Evolutionary conservation across 2,329 filamentous ascomycete genomes (phyloP), one percentile per base, ranked within the genome.

Genomic region (Aspergillus fumigatiaffinis): DNA sequence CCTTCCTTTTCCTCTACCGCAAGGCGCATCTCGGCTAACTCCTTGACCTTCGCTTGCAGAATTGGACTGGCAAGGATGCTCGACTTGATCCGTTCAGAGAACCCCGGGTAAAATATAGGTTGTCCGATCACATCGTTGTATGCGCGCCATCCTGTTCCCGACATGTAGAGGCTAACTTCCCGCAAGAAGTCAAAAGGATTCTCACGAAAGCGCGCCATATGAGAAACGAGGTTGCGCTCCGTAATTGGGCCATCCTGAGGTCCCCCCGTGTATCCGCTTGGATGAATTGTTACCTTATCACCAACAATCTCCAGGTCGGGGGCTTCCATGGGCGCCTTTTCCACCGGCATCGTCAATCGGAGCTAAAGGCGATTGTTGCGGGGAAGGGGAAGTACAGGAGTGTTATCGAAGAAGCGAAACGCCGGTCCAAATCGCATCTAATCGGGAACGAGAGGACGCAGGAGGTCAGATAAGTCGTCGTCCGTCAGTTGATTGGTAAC

Each of bases 111-210:
- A 78, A 93, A 97, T 62, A 97, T 88, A 9, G 92, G 91, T 72
- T 96, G 92, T 23, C 94, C 94, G 66, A 97, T 88, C 61, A 92
- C 84, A 60, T 89, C 80, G 70, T 97, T 91, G 78, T 99, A 99
- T 59, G 90, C 91, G 60, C 94, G 90, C 94, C 94, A 99, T 72
- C 92, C 93, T 52, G 90, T 89, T 54, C 94, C 94, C 12, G 91
- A 93, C 62, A 97, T 89, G 76, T 97, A 92, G 35, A 96, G 82
- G 50, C 90, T 94, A 35, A 99, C 88, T 79, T 99, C 94, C 64
- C 92, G 91, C 29, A 97, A 85, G 73, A 97, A 97, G 62, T 92
- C 82, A 62, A 88, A 77, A 1, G 86, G 86, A 54, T 84, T 82
- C 56, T 88, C 77, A 57, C 93, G 87, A 73, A 97, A 97, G 49